Conservation (phyloP, 1,284 basidiomycete species). For the Tilletia caries region DNA sequence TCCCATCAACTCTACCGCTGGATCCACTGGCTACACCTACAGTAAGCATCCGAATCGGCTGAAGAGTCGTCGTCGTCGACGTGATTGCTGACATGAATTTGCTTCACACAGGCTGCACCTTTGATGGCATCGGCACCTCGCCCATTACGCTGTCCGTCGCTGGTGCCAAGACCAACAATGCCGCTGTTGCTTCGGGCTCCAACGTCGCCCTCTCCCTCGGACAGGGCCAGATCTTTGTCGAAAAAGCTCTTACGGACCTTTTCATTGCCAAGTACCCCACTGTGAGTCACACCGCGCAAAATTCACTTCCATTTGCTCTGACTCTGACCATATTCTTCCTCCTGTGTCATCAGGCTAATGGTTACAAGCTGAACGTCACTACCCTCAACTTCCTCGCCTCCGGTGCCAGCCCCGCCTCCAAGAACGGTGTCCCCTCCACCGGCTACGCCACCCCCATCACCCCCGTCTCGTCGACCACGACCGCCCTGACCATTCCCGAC, state of each 20-base stretch:
- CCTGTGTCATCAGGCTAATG: not conserved
- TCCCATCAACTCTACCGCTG: constrained; percentile 6
- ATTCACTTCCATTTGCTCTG: not conserved
- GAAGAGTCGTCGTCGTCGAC: not conserved
- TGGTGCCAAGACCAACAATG: not conserved
- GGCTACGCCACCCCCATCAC: not conserved
- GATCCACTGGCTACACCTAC: constrained; percentile 9
- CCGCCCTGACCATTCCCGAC: not conserved
- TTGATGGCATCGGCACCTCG: not conserved
- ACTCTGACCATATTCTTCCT: not conserved
- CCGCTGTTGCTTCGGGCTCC: not conserved
- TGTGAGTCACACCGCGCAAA: not conserved
- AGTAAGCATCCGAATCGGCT: no score
- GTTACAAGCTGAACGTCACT: not conserved
- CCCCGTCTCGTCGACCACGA: not conserved
- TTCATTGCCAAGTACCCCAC: not conserved
- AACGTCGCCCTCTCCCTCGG: not conserved
- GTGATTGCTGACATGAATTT: no score
- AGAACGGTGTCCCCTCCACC: constrained; percentile 5
- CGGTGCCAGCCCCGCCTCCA: not conserved
- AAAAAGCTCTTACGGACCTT: not conserved
- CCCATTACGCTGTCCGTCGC: not conserved
- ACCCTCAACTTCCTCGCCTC: not conserved
- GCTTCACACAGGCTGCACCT: constrained; percentile 1
- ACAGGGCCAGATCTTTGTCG: not conserved